Conservation (phyloP, 1,139 yeast species). For the Wickerhamomyces sp. region DNA sequence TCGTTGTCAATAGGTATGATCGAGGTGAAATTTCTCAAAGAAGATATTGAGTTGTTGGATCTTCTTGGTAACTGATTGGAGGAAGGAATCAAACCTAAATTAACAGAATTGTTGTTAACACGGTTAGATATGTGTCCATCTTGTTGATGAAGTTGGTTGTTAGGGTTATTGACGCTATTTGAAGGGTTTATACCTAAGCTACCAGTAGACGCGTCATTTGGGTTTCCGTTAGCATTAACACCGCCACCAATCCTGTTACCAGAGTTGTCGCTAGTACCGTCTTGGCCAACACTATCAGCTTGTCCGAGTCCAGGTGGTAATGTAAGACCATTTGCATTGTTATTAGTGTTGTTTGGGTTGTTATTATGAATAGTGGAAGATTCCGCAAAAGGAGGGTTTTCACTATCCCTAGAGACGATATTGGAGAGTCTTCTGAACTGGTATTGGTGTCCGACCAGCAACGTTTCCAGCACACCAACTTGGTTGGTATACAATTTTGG, state of each 20-base stretch:
- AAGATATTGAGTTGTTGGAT: slow-evolving; percentile 1
- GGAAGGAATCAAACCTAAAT: neutral
- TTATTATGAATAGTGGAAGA: neutral
- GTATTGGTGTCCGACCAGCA: slow-evolving; percentile 14
- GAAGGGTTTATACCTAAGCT: slow-evolving; percentile 1
- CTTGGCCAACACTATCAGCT: neutral
- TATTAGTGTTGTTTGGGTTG: neutral
- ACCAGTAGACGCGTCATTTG: neutral
- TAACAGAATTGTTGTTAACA: neutral
- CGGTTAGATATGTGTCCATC: neutral
- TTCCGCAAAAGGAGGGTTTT: slow-evolving; percentile 2
- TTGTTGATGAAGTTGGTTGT: slow-evolving; percentile 1
- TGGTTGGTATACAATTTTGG: slow-evolving; percentile 20
- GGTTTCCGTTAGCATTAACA: neutral
- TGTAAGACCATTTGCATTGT: neutral
- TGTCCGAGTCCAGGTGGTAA: neutral
- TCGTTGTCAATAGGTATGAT: slow-evolving; percentile 8
- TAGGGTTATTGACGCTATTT: slow-evolving; percentile 4
- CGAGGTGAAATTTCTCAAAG: slow-evolving; percentile 6
- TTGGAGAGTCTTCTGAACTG: slow-evolving; percentile 14
- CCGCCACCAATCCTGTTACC: neutral
- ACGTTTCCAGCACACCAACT: slow-evolving; percentile 13
- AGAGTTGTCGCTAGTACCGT: neutral
- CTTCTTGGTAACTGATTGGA: neutral
- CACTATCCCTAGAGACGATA: slow-evolving; percentile 9